Evolutionary conservation across 75 land plant genomes (phyloP).

Genomic region (Ceratopteris richardii): DNA sequence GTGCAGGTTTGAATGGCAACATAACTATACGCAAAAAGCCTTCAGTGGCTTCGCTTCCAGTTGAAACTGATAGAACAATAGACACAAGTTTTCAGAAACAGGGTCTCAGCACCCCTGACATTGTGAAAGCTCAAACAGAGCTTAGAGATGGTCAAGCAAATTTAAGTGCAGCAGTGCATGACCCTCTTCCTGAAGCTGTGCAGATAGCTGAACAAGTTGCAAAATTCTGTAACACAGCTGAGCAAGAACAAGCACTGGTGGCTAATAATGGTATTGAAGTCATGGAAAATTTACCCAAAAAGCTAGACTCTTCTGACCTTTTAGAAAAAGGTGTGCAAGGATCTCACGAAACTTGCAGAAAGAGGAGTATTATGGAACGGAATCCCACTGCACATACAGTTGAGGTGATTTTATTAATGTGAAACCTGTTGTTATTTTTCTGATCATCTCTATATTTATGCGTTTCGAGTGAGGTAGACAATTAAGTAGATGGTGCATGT

Average conservation of each 20-base stretch:
- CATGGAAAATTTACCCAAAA: not conserved
- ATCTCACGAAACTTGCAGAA: not conserved
- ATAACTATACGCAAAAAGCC: not conserved
- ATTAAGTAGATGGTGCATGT: no score
- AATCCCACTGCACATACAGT: slow-evolving; percentile 26
- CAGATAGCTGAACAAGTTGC: not conserved
- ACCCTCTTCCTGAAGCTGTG: slow-evolving; percentile 3
- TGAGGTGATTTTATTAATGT: slow-evolving; percentile 15
- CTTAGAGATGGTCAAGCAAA: not conserved
- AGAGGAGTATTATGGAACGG: slow-evolving; percentile 12
- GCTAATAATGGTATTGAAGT: not conserved
- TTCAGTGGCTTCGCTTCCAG: no score
- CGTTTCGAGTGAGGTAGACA: no score
- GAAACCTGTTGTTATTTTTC: no score
- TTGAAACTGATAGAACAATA: not conserved
- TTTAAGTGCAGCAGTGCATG: not conserved
- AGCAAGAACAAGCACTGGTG: not conserved
- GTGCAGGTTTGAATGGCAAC: not conserved
- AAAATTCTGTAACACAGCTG: no score
- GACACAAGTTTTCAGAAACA: not conserved
- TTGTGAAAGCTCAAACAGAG: slow-evolving; percentile 2
- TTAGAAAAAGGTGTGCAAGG: not conserved
- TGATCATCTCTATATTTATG: no score
- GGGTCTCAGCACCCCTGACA: not conserved
- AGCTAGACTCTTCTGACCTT: no score